Conservation (phyloP, 768 basidiomycete species). For the Leccinum aurantiacum region DNA sequence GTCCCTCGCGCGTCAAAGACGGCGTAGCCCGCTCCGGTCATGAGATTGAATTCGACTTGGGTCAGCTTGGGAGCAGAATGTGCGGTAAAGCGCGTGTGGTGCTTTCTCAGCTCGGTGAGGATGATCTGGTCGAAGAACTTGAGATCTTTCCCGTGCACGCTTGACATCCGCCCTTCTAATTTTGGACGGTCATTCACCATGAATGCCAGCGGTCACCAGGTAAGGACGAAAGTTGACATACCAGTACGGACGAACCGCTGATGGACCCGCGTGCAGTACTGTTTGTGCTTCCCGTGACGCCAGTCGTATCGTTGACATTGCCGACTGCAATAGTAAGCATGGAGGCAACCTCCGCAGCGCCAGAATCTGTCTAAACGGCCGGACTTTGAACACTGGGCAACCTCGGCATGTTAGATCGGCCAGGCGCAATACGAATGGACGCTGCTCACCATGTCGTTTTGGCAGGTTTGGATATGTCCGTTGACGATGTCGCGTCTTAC, state of each 20-base stretch:
- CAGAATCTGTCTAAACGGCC: constrained; percentile 19
- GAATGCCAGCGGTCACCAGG: neutral
- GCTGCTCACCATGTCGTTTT: constrained; percentile 22
- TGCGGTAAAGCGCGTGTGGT: constrained; percentile 7
- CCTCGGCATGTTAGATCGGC: neutral
- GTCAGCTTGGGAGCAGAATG: constrained; percentile 19
- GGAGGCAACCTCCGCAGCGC: constrained; percentile 29
- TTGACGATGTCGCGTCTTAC: constrained; percentile 17
- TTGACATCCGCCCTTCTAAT: constrained; percentile 25
- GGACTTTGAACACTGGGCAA: constrained; percentile 24
- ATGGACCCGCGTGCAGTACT: constrained; percentile 24
- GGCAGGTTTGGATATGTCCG: constrained; percentile 27
- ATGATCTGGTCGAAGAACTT: constrained; percentile 29
- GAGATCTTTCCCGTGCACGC: constrained; percentile 26
- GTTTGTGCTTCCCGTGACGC: constrained; percentile 28
- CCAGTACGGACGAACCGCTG: constrained; percentile 19
- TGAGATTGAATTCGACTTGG: constrained; percentile 28
- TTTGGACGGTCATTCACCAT: neutral
- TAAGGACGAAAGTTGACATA: constrained; percentile 6
- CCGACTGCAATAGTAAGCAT: constrained; percentile 30
- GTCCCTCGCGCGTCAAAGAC: constrained; percentile 24
- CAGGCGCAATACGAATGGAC: neutral
- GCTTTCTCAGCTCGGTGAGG: constrained; percentile 26
- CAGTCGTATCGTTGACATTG: constrained; percentile 31
- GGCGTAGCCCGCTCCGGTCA: constrained; percentile 8